phyloP scores from a whole-genome alignment of 2,329 filamentous ascomycete genomes.

The Xylariaceae sp. region DNA sequence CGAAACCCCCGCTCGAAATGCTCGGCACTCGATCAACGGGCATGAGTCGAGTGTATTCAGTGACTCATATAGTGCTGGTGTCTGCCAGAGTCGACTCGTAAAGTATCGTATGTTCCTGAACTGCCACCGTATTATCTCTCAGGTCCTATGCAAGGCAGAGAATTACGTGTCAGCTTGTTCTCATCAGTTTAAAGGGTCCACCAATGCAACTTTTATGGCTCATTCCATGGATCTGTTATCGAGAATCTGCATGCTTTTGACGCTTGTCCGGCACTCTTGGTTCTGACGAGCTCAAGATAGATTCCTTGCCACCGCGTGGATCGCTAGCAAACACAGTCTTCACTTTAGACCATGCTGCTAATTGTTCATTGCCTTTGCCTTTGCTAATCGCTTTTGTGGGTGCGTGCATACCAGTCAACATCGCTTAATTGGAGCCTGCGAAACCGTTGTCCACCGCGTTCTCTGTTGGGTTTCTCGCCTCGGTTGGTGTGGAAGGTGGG shows the following conservation, averaged over 20 bases:
- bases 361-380: conserved; percentile 5
- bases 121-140: conserved; percentile 9
- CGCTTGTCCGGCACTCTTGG: conserved; percentile 27
- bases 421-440: conserved; percentile 93
- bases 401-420: conserved; percentile 80
- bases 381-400: conserved; percentile 23
- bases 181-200: neutral
- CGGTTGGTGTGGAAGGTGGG: conserved; percentile 51
- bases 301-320: conserved; percentile 13
- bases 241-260: conserved; percentile 23
- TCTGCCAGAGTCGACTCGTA: conserved; percentile 3
- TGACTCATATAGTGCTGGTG: neutral
- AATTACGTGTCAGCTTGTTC: conserved; percentile 17
- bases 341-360: conserved; percentile 13
- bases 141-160: conserved; percentile 18
- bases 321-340: conserved; percentile 12
- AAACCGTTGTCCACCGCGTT: conserved; percentile 72
- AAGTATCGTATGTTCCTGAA: conserved; percentile 11
- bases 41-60: neutral
- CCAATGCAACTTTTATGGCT: conserved; percentile 1
- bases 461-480: conserved; percentile 53
- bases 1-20: neutral
- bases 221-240: conserved; percentile 6
- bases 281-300: conserved; percentile 20
- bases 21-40: conserved; percentile 1